phyloP scores from a whole-genome alignment of 202 grass and related monocot genomes.

The Eragrostis tef region DNA sequence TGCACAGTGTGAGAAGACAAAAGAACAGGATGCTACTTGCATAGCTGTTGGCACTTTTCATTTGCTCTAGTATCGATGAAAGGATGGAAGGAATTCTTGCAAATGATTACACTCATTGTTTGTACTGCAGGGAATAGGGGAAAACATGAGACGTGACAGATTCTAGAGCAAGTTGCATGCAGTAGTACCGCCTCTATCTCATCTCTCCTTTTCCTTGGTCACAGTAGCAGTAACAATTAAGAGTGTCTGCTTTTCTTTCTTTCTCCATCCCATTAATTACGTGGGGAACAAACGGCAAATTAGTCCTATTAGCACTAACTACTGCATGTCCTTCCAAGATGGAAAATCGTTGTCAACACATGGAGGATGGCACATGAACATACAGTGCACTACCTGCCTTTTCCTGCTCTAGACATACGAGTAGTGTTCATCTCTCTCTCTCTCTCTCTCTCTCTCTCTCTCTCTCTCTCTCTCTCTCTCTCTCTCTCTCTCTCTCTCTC shows the following conservation, averaged over 20 bases:
- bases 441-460: constrained; percentile 34
- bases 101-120: constrained; percentile 59
- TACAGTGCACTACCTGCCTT: constrained; percentile 42
- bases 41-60: constrained; percentile 46
- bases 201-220: constrained; percentile 31
- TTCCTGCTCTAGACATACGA: constrained; percentile 49
- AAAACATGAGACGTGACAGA: constrained; percentile 61
- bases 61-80: constrained; percentile 48
- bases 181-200: constrained; percentile 6
- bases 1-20: constrained; percentile 54
- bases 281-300: constrained; percentile 5
- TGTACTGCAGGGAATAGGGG: constrained; percentile 47
- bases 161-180: constrained; percentile 42
- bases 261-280: constrained; percentile 17
- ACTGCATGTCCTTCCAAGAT: constrained; percentile 42
- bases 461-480: background rate
- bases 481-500: constrained; percentile 28
- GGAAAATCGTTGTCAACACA: constrained; percentile 50
- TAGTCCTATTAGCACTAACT: background rate
- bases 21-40: constrained; percentile 49
- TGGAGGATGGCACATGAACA: constrained; percentile 58
- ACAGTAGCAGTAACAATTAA: background rate
- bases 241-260: constrained; percentile 44
- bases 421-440: constrained; percentile 28
- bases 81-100: constrained; percentile 36